A percentile compares a stretch with the other conserved stretches of the same genome.
These are phyloP conservation scores for Fonsecaea nubica DNA, from an alignment of 2,329 filamentous ascomycete species.

Conservation along the genomic window DNA sequence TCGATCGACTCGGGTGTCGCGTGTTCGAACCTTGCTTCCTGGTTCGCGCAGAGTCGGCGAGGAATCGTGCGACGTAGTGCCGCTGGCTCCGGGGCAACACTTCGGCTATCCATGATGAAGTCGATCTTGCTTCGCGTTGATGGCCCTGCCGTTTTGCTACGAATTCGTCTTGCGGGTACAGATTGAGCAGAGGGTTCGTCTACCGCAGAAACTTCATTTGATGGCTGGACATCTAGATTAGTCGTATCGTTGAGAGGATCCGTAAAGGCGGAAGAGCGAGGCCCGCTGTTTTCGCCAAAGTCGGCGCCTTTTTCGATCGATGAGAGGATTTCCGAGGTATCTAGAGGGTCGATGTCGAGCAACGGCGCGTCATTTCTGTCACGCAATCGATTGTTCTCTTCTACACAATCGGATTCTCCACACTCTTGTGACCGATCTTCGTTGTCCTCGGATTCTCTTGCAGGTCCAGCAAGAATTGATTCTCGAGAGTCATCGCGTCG, in stretches of 20 bases:
- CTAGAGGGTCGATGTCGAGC: constrained; percentile 1
- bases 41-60: constrained; percentile 4
- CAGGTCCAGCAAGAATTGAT: not conserved
- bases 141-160: constrained; percentile 12
- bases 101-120: constrained; percentile 12
- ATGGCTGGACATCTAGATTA: no score
- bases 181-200: constrained; percentile 9
- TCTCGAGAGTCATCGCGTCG: not conserved
- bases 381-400: not conserved
- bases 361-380: not conserved
- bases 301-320: constrained; percentile 24
- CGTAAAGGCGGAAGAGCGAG: not conserved
- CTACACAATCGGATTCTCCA: not conserved
- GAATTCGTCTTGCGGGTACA: constrained; percentile 12
- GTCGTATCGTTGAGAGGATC: not conserved
- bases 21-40: constrained; percentile 10
- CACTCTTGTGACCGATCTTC: not conserved
- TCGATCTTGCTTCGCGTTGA: constrained; percentile 7
- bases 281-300: constrained; percentile 31
- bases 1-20: constrained; percentile 21
- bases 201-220: not conserved
- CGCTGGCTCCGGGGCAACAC: constrained; percentile 28
- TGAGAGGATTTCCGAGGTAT: not conserved
- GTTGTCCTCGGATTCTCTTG: not conserved
- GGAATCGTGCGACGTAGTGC: constrained; percentile 11